A percentile compares a stretch with the other conserved stretches of the same genome.
phyloP scores from a whole-genome alignment of 768 basidiomycete genomes.

The Hericium erinaceus region DNA sequence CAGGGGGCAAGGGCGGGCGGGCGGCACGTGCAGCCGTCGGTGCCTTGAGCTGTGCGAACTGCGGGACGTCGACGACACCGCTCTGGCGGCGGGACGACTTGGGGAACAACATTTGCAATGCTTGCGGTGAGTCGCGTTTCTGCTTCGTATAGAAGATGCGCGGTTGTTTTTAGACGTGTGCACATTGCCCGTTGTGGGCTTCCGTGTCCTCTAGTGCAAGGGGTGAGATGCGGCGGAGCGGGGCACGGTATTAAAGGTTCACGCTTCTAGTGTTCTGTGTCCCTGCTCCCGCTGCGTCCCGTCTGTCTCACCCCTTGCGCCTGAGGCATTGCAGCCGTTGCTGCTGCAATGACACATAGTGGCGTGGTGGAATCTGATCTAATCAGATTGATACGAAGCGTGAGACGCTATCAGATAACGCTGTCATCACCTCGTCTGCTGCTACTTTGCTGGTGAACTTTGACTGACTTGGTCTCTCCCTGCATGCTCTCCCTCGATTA shows the following conservation, averaged over 20 bases:
- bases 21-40: slow-evolving; percentile 38
- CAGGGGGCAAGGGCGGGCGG: slow-evolving; percentile 11
- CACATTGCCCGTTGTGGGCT: neutral
- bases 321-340: neutral
- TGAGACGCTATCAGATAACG: slow-evolving; percentile 4
- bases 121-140: slow-evolving; percentile 65
- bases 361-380: slow-evolving; percentile 10
- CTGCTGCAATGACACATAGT: slow-evolving; percentile 10
- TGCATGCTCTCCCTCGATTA: too few relatives aligned
- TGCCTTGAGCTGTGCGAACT: slow-evolving; percentile 79
- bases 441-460: neutral
- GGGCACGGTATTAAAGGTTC: neutral
- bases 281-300: slow-evolving; percentile 8
- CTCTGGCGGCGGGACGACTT: slow-evolving; percentile 86
- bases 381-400: slow-evolving; percentile 18
- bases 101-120: slow-evolving; percentile 92
- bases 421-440: slow-evolving; percentile 5
- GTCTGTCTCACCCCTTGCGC: neutral
- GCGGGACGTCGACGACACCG: slow-evolving; percentile 83
- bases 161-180: neutral
- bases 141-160: slow-evolving; percentile 8
- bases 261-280: too few relatives aligned
- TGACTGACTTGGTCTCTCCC: too few relatives aligned
- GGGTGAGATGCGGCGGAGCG: neutral
- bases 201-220: neutral